Base-by-base conservation (phyloP, 2,329 filamentous ascomycete species). In the Ascomycota sp. region DNA sequence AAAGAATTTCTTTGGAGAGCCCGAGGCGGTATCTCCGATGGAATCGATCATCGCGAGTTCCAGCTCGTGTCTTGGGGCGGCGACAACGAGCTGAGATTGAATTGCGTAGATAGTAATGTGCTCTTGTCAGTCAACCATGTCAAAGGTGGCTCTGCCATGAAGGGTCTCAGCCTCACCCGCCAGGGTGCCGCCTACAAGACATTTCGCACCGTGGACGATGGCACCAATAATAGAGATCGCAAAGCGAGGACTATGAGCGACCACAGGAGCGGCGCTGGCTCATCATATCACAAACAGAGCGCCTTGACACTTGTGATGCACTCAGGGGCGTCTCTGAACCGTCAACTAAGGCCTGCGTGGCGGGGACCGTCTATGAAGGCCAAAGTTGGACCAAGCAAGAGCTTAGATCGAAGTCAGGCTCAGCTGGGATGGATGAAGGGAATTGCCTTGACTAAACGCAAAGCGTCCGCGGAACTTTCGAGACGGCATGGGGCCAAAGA, bases 51-150 rank as follows among this genome's bases (percentile, higher is more conserved):
- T 36, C 70, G 86, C 41, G 85, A 94, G 30, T 94, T 93, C 38
- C 85, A 94, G 48, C 61, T 94, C 12, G 80, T 94, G 0, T 85
- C 85, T 0, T 94, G 85, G 85, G 83, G 83, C 19, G 75, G 79
- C 29, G 86, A 94, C 47, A 78, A 77, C 39, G 69, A 83, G 43
- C 59, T 94, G 20, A 74, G 78, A 29, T 60, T 94, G 20, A 79
- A 92, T 45, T 73, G 71, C 28, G 65, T 83, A 13, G 66, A 80
- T 25, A 55, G 69, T 1, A 57, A 70, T 19, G 57, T 73, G 20
- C 57, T 89, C 1, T 59, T 68, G 33, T 60, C 66, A 2, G 75
- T 91, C 11, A 81, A 80, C 3, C 78, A 80, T 45, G 59, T 69
- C 27, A 81, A 75, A 45, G 81, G 79, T 4, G 63, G 61, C 30